phyloP scores from a whole-genome alignment of 257 asterid species.

The Solanum peruvianum region DNA sequence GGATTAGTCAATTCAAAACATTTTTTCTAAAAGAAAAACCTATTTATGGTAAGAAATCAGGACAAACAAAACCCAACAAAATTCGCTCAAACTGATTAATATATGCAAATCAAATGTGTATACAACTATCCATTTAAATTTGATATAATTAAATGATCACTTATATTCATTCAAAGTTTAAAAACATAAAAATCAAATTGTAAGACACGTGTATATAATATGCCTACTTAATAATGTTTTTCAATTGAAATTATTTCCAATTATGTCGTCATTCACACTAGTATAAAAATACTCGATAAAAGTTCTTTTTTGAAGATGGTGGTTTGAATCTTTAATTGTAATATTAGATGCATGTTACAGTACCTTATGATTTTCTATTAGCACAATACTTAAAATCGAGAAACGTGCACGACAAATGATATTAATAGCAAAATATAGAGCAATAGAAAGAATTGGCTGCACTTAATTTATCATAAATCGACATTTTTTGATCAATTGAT shows the following conservation, averaged over 20 bases:
- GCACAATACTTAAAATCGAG: not conserved
- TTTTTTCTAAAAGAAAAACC: no score
- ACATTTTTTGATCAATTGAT: not conserved
- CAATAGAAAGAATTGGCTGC: not conserved
- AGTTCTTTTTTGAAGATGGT: not conserved
- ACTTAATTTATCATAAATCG: not conserved
- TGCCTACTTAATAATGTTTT: not conserved
- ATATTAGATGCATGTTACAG: not conserved
- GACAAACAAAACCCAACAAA: no score
- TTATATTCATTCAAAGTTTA: no score
- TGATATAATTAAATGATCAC: not conserved
- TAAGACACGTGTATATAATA: not conserved
- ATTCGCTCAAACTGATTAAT: no score
- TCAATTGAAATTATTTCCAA: accelerated
- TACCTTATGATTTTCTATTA: not conserved
- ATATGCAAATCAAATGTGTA: no score
- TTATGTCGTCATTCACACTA: not conserved
- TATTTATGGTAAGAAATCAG: no score
- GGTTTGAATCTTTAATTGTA: not conserved
- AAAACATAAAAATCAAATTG: no score
- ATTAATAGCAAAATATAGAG: not conserved
- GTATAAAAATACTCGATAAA: no score
- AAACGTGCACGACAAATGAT: no score
- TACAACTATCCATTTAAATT: no score
- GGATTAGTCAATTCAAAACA: no score